Evolutionary conservation across 1,284 basidiomycete genomes (phyloP).

Genomic region (Filobasidium uniguttulatum): DNA sequence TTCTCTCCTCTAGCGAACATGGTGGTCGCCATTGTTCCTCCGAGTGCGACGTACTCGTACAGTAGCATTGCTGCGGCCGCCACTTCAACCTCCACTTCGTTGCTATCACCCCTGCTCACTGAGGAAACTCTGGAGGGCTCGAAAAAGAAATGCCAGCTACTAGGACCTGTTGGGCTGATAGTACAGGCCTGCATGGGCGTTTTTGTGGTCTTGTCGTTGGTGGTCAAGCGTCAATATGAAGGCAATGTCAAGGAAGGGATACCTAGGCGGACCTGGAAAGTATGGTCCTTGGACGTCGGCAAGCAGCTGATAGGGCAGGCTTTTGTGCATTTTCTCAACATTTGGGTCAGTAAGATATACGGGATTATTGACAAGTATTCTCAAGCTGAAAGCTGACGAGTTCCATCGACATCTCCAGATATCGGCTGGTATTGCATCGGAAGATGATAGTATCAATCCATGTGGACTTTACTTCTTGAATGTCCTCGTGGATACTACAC

Average conservation of each 20-base stretch:
- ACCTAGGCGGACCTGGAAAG: conserved; percentile 75
- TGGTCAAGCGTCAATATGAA: conserved; percentile 80
- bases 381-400: background rate
- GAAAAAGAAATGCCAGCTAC: conserved; percentile 37
- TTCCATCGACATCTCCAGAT: conserved; percentile 20
- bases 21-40: too few relatives aligned
- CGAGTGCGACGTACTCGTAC: too few relatives aligned
- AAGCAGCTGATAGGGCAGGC: conserved; percentile 88
- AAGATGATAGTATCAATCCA: conserved; percentile 58
- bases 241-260: conserved; percentile 23
- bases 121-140: too few relatives aligned
- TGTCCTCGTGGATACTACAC: conserved; percentile 82
- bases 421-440: conserved; percentile 41
- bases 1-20: too few relatives aligned
- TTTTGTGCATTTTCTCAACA: conserved; percentile 75
- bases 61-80: too few relatives aligned
- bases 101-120: too few relatives aligned
- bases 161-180: conserved; percentile 39
- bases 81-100: too few relatives aligned
- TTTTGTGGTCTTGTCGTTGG: conserved; percentile 67
- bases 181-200: conserved; percentile 51
- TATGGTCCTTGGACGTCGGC: conserved; percentile 82
- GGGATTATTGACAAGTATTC: background rate
- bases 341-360: conserved; percentile 45
- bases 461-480: conserved; percentile 90